phyloP scores from a whole-genome alignment of 768 basidiomycete genomes.

The Candolleomyces efflorescens region DNA sequence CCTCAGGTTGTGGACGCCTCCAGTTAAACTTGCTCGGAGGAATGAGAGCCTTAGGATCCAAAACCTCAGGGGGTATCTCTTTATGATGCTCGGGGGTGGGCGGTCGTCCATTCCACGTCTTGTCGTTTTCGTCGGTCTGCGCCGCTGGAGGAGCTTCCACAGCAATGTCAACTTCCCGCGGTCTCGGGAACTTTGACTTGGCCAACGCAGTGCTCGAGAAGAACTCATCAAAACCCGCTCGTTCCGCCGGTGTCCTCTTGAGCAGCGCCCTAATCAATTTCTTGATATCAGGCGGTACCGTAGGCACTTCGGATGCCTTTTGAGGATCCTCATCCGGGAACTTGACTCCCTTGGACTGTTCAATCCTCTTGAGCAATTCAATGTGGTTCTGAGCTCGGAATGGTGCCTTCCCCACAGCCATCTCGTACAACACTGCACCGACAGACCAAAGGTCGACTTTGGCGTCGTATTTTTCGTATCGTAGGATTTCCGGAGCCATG shows the following conservation, averaged over 20 bases:
- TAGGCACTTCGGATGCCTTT: conserved; percentile 44
- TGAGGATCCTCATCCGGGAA: conserved; percentile 90
- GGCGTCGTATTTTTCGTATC: conserved; percentile 96
- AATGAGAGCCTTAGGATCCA: conserved; percentile 77
- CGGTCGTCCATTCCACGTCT: conserved; percentile 31
- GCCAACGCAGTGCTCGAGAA: conserved; percentile 77
- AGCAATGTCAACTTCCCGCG: conserved; percentile 27
- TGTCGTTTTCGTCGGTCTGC: conserved; percentile 25
- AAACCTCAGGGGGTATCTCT: conserved; percentile 73
- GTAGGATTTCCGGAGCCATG: conserved; percentile 98
- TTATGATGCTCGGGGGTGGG: conserved; percentile 69
- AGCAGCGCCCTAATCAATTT: conserved; percentile 79
- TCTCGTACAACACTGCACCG: conserved; percentile 94
- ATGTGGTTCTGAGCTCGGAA: conserved; percentile 96
- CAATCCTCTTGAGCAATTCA: conserved; percentile 90
- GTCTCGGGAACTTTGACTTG: conserved; percentile 73
- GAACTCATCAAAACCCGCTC: conserved; percentile 89
- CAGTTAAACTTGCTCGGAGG: conserved; percentile 82
- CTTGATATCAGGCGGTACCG: conserved; percentile 82
- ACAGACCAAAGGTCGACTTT: conserved; percentile 99
- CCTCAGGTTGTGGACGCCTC: conserved; percentile 27
- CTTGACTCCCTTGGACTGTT: conserved; percentile 83
- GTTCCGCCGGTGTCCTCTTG: conserved; percentile 77
- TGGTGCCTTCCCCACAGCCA: conserved; percentile 89
- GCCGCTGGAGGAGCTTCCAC: conserved; percentile 15